These are phyloP conservation scores for Termitomyces sp. DNA, from an alignment of 768 basidiomycete species.

Conservation along the genomic window DNA sequence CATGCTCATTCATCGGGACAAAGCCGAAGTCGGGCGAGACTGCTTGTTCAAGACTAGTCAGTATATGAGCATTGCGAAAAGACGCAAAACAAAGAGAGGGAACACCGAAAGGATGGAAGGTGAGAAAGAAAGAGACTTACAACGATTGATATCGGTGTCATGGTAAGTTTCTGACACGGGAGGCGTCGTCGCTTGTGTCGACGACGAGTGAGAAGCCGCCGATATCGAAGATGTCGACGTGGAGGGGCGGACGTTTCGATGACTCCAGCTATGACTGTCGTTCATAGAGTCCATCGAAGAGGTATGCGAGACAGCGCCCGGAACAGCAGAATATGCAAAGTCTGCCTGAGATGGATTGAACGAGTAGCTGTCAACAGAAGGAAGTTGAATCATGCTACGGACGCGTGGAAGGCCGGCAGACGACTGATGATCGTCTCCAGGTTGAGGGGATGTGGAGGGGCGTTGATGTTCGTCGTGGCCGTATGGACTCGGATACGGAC, in stretches of 20 bases:
- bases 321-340: conserved; percentile 75
- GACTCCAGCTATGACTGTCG: conserved; percentile 43
- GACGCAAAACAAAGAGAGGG: conserved; percentile 3
- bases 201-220: conserved; percentile 72
- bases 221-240: conserved; percentile 76
- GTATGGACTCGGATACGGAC: conserved; percentile 83
- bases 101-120: not conserved
- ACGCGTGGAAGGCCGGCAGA: conserved; percentile 57
- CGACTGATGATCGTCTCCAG: conserved; percentile 48
- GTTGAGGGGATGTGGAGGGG: conserved; percentile 70
- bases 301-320: conserved; percentile 39
- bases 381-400: conserved; percentile 81
- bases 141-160: conserved; percentile 78
- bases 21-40: conserved; percentile 87
- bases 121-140: conserved; percentile 46
- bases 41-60: conserved; percentile 44
- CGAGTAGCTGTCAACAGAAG: conserved; percentile 64
- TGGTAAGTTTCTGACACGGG: conserved; percentile 67
- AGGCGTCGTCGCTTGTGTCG: conserved; percentile 79
- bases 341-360: conserved; percentile 69
- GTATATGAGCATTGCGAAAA: conserved; percentile 33
- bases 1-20: conserved; percentile 77
- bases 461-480: conserved; percentile 62
- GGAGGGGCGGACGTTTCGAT: conserved; percentile 63
- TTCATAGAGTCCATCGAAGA: conserved; percentile 41